These are phyloP conservation scores for Grigorovia transvaalensis DNA, from an alignment of 805 yeast species.

Conservation along the genomic window DNA sequence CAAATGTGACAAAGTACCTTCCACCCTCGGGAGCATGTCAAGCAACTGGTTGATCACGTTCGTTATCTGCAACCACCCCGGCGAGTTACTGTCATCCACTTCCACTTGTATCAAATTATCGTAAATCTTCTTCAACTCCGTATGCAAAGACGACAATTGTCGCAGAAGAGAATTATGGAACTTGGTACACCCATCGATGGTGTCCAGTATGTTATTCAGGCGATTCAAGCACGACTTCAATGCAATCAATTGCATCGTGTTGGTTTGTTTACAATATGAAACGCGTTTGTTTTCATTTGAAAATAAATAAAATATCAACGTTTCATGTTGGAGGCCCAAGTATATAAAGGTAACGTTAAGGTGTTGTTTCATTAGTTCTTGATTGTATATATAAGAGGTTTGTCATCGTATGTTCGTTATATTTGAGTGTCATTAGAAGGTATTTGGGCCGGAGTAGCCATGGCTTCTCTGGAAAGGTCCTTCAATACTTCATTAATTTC, in stretches of 20 bases:
- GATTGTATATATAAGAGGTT: neutral
- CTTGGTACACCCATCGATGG: slow-evolving; percentile 1
- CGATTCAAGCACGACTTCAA: slow-evolving; percentile 4
- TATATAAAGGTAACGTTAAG: too few species aligned
- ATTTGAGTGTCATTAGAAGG: neutral
- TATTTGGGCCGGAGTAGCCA: neutral
- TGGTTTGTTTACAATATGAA: neutral
- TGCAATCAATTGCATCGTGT: neutral
- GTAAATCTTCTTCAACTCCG: neutral
- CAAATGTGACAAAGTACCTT: slow-evolving; percentile 27
- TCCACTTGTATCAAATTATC: neutral
- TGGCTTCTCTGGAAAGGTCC: slow-evolving; percentile 13
- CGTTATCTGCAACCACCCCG: neutral
- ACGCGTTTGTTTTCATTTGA: neutral
- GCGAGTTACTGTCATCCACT: neutral
- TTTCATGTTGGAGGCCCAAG: neutral
- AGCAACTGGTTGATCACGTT: slow-evolving; percentile 9
- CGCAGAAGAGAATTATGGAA: neutral
- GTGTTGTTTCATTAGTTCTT: neutral
- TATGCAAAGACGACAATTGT: slow-evolving; percentile 1
- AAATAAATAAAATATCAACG: too few species aligned
- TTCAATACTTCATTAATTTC: slow-evolving; percentile 16
- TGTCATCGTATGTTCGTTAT: neutral
- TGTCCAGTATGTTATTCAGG: slow-evolving; percentile 1
- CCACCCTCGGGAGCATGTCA: slow-evolving; percentile 27